Percentiles rank a stretch among this genome's conserved stretches.
These are phyloP conservation scores for Penicillium sp. DNA, from an alignment of 2,329 filamentous ascomycete species.

Conservation along the genomic window DNA sequence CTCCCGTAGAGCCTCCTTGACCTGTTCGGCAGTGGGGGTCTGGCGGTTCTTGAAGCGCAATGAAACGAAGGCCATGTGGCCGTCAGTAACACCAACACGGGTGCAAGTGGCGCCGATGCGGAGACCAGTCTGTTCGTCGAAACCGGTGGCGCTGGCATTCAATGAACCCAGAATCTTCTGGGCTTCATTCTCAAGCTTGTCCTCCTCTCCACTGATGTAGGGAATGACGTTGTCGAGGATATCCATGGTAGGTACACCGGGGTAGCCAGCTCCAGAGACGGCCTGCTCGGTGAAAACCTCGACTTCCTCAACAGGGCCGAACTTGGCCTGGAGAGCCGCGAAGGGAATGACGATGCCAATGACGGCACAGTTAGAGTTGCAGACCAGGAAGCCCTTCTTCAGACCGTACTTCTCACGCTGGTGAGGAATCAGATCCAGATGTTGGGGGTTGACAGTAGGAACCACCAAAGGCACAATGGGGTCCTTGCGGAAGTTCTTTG, in stretches of 20 bases:
- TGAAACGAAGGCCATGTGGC: slow-evolving; percentile 92
- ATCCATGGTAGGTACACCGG: slow-evolving; percentile 79
- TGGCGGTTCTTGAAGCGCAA: slow-evolving; percentile 76
- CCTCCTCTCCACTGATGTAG: slow-evolving; percentile 89
- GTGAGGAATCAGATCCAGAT: slow-evolving; percentile 85
- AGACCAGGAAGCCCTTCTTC: slow-evolving; percentile 86
- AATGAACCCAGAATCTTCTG: slow-evolving; percentile 86
- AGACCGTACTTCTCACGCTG: slow-evolving; percentile 73
- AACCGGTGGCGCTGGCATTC: slow-evolving; percentile 69
- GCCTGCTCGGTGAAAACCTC: slow-evolving; percentile 94
- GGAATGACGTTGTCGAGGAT: slow-evolving; percentile 95
- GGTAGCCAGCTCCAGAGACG: slow-evolving; percentile 78
- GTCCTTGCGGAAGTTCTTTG: slow-evolving; percentile 93
- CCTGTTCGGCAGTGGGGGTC: slow-evolving; percentile 70
- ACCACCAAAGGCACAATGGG: slow-evolving; percentile 90
- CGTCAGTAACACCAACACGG: slow-evolving; percentile 90
- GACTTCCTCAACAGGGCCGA: slow-evolving; percentile 74
- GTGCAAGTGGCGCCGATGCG: slow-evolving; percentile 86
- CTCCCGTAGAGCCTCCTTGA: slow-evolving; percentile 73
- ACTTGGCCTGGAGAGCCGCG: slow-evolving; percentile 80
- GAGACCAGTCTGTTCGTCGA: slow-evolving; percentile 71
- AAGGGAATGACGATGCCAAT: slow-evolving; percentile 95
- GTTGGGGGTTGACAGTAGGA: slow-evolving; percentile 87
- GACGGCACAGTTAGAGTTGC: slow-evolving; percentile 97
- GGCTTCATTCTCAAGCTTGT: slow-evolving; percentile 92